Evolutionary conservation across 2,329 filamentous ascomycete genomes (phyloP).

Genomic region (Aulographum hederae): DNA sequence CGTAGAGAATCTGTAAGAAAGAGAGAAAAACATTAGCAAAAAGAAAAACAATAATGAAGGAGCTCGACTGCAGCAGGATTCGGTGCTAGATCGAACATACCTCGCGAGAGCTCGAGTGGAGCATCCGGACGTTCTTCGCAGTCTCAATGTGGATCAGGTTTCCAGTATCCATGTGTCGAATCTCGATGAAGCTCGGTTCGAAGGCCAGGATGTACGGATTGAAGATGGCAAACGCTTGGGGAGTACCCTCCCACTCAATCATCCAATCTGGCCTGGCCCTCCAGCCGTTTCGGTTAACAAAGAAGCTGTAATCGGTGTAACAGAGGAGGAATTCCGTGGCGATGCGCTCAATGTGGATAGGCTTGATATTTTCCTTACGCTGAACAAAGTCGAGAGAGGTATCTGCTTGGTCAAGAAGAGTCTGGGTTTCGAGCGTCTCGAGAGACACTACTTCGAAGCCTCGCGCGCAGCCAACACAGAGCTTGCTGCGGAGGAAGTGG

Average conservation of each 20-base stretch:
- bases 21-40: constrained; percentile 4
- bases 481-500: constrained; percentile 89
- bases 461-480: constrained; percentile 87
- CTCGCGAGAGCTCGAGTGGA: constrained; percentile 94
- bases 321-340: constrained; percentile 95
- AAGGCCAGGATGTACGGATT: constrained; percentile 96
- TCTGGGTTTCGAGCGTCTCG: constrained; percentile 95
- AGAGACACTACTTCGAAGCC: constrained; percentile 95
- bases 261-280: constrained; percentile 89
- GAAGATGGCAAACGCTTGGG: constrained; percentile 80
- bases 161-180: constrained; percentile 85
- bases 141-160: constrained; percentile 86
- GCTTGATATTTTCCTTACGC: constrained; percentile 79
- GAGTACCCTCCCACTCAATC: constrained; percentile 92
- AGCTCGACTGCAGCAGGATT: too few relatives aligned
- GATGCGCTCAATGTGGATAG: constrained; percentile 92
- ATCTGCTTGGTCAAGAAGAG: constrained; percentile 88
- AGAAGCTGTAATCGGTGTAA: constrained; percentile 98
- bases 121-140: constrained; percentile 90
- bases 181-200: constrained; percentile 93
- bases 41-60: not conserved
- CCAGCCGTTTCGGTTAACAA: constrained; percentile 97
- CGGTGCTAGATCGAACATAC: too few relatives aligned
- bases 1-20: constrained; percentile 65
- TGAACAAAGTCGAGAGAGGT: constrained; percentile 96